These are phyloP conservation scores for Elongisporangium anandrum DNA, from an alignment of 352 stramenopile species.

Conservation along the genomic window DNA sequence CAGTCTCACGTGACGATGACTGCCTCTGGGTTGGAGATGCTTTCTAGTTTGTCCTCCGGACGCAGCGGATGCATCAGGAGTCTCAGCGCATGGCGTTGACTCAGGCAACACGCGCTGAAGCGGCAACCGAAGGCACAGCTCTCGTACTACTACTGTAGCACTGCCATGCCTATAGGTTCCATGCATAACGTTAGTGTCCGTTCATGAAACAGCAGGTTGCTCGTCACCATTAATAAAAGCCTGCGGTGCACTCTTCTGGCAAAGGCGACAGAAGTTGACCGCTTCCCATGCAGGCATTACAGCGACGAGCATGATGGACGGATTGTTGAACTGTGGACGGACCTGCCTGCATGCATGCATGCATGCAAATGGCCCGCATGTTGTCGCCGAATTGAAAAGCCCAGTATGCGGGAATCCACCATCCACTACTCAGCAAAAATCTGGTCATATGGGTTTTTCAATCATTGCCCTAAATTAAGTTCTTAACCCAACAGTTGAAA, in stretches of 20 bases:
- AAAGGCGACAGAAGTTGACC: neutral
- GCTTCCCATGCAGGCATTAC: too few relatives aligned
- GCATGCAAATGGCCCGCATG: too few relatives aligned
- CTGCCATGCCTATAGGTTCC: neutral
- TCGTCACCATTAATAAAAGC: too few relatives aligned
- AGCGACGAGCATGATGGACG: too few relatives aligned
- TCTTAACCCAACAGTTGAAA: too few relatives aligned
- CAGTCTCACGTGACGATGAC: neutral
- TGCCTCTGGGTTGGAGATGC: neutral
- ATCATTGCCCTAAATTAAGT: too few relatives aligned
- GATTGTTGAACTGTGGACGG: neutral
- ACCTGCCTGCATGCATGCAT: neutral
- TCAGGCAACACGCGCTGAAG: neutral
- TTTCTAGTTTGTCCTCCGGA: neutral
- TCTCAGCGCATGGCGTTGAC: neutral
- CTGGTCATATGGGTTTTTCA: neutral
- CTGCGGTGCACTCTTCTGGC: neutral
- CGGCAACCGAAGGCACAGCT: too few relatives aligned
- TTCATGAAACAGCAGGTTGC: neutral
- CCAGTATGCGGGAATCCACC: too few relatives aligned
- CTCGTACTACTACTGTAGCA: too few relatives aligned
- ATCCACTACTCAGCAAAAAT: too few relatives aligned
- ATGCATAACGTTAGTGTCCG: neutral
- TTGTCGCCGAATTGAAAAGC: neutral
- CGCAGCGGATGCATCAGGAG: neutral